A percentile compares a stretch with the other conserved stretches of the same genome.
phyloP scores from a whole-genome alignment of 2,329 filamentous ascomycete species.

The Boeremia exigua region DNA sequence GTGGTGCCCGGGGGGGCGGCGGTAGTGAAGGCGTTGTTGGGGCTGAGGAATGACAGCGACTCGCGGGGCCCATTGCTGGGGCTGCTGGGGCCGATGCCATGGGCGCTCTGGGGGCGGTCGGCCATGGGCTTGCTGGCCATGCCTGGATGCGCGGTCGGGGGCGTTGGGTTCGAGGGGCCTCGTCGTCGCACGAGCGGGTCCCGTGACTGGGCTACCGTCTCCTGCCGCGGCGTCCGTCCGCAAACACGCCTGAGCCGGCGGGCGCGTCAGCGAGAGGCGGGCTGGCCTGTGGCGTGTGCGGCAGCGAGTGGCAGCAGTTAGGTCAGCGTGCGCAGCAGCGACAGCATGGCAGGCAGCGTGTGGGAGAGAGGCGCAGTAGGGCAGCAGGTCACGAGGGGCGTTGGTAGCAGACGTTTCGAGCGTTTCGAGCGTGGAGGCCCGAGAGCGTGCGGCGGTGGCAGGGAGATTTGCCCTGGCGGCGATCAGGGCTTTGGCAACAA shows the following conservation, averaged over 20 bases:
- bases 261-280: conserved; percentile 17
- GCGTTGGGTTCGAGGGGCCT: conserved; percentile 23
- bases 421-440: conserved; percentile 8
- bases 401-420: conserved; percentile 10
- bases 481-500: conserved; percentile 16
- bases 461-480: conserved; percentile 29
- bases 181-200: conserved; percentile 27
- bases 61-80: conserved; percentile 5
- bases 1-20: conserved; percentile 16
- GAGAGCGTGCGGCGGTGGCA: conserved; percentile 12
- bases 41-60: conserved; percentile 23
- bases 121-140: conserved; percentile 41
- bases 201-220: conserved; percentile 15
- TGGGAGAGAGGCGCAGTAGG: conserved; percentile 6
- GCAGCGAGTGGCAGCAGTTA: conserved; percentile 19
- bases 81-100: conserved; percentile 19
- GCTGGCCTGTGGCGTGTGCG: conserved; percentile 7
- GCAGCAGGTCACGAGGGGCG: conserved; percentile 7
- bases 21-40: conserved; percentile 23
- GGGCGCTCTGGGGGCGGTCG: conserved; percentile 37
- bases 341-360: conserved; percentile 17
- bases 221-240: conserved; percentile 13
- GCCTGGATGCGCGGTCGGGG: conserved; percentile 17
- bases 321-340: conserved; percentile 25
- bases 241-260: conserved; percentile 8